Conservation (phyloP, 306 rosid genomes). For the Aeschynomene evenia region DNA sequence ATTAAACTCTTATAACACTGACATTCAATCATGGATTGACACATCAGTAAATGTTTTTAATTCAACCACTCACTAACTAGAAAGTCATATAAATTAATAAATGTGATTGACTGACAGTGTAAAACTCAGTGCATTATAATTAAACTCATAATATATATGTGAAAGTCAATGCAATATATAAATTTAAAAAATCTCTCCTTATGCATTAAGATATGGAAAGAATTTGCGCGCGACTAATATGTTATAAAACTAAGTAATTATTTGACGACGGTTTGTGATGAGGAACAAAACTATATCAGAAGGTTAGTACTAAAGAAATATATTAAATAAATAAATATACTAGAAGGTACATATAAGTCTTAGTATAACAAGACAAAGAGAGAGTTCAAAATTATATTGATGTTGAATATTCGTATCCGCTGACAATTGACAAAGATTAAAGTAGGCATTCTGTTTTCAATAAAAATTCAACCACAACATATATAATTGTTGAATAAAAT, state of each 20-base stretch:
- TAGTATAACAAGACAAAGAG: not conserved
- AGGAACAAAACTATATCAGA: not conserved
- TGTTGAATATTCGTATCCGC: not conserved
- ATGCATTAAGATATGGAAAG: not conserved
- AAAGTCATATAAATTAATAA: no score
- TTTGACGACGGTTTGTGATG: not conserved
- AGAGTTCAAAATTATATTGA: not conserved
- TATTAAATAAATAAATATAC: not conserved
- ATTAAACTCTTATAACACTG: no score
- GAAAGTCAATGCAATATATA: no score
- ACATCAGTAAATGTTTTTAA: no score
- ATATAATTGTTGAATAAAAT: not conserved
- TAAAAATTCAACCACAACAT: not conserved
- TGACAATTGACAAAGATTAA: not conserved
- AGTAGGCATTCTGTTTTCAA: not conserved
- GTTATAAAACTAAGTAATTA: not conserved
- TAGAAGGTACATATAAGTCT: not conserved
- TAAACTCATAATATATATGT: no score
- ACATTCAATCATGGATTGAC: no score
- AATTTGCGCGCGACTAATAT: not conserved
- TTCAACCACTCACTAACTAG: no score
- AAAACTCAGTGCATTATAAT: no score
- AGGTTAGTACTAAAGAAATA: no score
- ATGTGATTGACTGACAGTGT: no score
- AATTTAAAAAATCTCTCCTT: no score